Evolutionary conservation across 2,329 filamentous ascomycete genomes (phyloP), one percentile per base, ranked within the genome.

Genomic region (Drechslerella stenobrocha): DNA sequence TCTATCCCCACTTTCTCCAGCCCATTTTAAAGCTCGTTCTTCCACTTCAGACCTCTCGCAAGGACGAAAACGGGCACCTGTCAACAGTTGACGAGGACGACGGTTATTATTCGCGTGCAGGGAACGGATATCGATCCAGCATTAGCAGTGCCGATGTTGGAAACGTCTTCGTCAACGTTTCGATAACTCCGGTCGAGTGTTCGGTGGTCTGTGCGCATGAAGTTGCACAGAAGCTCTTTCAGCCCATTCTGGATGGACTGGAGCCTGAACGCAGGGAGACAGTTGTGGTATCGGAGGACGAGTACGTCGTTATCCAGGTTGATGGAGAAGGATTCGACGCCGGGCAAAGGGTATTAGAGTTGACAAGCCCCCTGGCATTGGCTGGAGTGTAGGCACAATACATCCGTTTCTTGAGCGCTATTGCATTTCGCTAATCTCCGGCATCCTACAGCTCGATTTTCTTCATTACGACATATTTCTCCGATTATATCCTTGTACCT

Each of bases 401-500:
- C 3, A 26, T n/a, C n/a, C n/a, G 20, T 30, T 44, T 30, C 44
- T 40, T 47, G 32, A 34, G 28, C 7, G 28, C 24, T 45, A n/a
- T 47, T 4, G 1, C 13, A 4, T 24, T 59, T 35, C n/a, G 64
- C 71, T 72, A 61, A 72, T 30, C 5, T 30, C 28, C 65, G 58
- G 66, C 44, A n/a, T 24, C 46, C 40, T 18, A 51, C 46, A 85
- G 83, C 52, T 89, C 92, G 53, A 95, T 98, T 74, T 96, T 97
- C 80, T 97, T 97, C 81, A 95, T 96, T 76, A 96, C 92, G 2
- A 96, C 90, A 28, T 98, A 97, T 77, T 97, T 95, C 77, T 93
- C 89, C 30, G 92, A 98, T 78, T 97, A 96, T 77, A 95, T 98
- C 73, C 82, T 97, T 32, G 90, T 96, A 0, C 91, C 93, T 0